Percentiles rank a stretch among this genome's conserved stretches.
Conservation (phyloP, 345 rosid species). For the Citrus trifoliata region DNA sequence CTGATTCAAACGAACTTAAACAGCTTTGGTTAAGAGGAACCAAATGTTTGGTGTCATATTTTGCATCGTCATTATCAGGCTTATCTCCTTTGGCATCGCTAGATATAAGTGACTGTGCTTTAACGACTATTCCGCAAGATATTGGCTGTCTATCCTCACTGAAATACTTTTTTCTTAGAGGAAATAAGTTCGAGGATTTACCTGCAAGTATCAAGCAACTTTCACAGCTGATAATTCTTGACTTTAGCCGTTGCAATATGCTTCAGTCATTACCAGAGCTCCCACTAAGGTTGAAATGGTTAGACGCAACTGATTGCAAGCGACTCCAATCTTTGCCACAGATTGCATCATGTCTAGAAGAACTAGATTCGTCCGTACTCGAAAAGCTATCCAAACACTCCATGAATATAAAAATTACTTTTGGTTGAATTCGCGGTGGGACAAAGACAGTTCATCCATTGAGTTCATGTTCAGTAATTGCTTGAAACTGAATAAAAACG, state of each 20-base stretch:
- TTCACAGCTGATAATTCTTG: background rate
- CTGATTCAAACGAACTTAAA: too few relatives aligned
- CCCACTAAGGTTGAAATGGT: background rate
- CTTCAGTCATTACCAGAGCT: constrained; percentile 7
- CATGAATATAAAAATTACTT: too few relatives aligned
- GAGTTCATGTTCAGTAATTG: too few relatives aligned
- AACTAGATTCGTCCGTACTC: background rate
- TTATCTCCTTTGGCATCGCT: too few relatives aligned
- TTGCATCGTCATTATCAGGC: too few relatives aligned
- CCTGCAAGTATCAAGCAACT: background rate
- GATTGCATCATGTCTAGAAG: background rate
- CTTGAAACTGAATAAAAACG: background rate
- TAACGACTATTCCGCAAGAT: too few relatives aligned
- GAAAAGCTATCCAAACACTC: background rate
- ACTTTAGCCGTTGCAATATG: background rate
- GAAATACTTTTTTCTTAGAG: background rate
- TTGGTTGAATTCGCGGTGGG: too few relatives aligned
- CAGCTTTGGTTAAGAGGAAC: too few relatives aligned
- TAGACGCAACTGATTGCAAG: background rate
- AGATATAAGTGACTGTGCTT: too few relatives aligned
- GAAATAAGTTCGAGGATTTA: background rate
- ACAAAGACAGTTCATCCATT: too few relatives aligned
- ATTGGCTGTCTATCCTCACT: too few relatives aligned
- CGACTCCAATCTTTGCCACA: background rate
- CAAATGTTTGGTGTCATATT: too few relatives aligned